Conservation (phyloP, 1,284 basidiomycete genomes). For the Xerocomus nothofagi region DNA sequence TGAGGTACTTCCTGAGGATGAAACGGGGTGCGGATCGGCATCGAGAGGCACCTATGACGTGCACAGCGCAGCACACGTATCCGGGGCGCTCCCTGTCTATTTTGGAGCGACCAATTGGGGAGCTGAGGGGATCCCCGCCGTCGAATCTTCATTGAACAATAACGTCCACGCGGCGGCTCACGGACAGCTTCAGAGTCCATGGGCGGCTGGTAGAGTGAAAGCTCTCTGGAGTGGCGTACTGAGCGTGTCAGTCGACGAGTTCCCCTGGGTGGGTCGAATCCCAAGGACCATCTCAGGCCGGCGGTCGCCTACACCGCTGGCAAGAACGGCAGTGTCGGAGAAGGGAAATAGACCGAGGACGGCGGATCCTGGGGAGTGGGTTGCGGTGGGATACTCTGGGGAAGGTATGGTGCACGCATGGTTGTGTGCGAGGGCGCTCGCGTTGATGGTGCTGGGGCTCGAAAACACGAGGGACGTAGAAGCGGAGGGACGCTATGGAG, state of each 20-base stretch:
- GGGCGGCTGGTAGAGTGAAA: conserved; percentile 44
- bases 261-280: conserved; percentile 59
- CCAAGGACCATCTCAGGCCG: conserved; percentile 41
- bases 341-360: conserved; percentile 14
- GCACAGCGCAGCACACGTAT: conserved; percentile 45
- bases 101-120: conserved; percentile 46
- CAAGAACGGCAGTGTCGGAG: neutral
- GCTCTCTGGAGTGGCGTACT: conserved; percentile 62
- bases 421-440: conserved; percentile 57
- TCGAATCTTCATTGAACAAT: conserved; percentile 5
- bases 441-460: conserved; percentile 51
- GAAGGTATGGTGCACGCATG: conserved; percentile 71
- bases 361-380: conserved; percentile 47
- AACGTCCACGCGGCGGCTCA: neutral
- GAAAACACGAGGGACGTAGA: conserved; percentile 31
- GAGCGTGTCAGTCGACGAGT: conserved; percentile 50
- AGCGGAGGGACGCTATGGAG: conserved; percentile 24
- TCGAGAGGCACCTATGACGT: conserved; percentile 43
- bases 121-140: conserved; percentile 22
- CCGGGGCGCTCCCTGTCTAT: conserved; percentile 46
- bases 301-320: conserved; percentile 16
- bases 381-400: conserved; percentile 59
- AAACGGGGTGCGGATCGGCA: conserved; percentile 40
- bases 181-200: conserved; percentile 3
- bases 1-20: conserved; percentile 29